A percentile compares a stretch with the other conserved stretches of the same genome.
These are phyloP conservation scores for Rhizoclosmatium sp. DNA, from an alignment of 192 early-diverging fungal species.

Conservation along the genomic window DNA sequence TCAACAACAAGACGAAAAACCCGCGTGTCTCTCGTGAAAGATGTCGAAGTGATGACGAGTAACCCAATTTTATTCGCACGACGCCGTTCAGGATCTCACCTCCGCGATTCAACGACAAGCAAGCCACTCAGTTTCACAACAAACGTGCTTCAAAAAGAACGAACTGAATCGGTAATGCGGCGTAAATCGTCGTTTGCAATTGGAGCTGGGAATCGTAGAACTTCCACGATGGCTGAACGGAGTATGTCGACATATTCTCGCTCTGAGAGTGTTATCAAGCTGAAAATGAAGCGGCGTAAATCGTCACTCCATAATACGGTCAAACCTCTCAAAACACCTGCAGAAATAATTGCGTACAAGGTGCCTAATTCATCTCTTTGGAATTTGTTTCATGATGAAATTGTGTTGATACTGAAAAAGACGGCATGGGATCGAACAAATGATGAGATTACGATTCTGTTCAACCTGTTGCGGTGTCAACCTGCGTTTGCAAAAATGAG, in stretches of 20 bases:
- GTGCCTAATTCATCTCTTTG: background rate
- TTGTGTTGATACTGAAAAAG: conserved; percentile 21
- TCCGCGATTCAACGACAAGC: background rate
- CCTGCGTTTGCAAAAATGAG: conserved; percentile 29
- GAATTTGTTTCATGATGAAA: conserved; percentile 29
- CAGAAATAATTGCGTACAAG: conserved; percentile 14
- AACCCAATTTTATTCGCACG: background rate
- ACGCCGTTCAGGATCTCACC: background rate
- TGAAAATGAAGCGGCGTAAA: background rate
- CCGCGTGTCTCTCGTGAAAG: background rate
- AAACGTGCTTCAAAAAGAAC: too few relatives aligned
- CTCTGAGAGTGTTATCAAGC: background rate
- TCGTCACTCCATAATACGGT: background rate
- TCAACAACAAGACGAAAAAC: background rate
- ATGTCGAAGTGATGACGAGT: background rate
- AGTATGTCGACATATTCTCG: background rate
- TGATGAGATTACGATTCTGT: conserved; percentile 22
- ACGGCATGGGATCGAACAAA: conserved; percentile 11
- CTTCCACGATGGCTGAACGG: background rate
- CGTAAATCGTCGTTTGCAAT: background rate
- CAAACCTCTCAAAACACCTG: background rate
- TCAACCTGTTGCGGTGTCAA: conserved; percentile 13
- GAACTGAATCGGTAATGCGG: too few relatives aligned
- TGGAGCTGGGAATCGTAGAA: background rate
- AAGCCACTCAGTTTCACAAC: background rate